Percentiles rank a stretch among this genome's conserved stretches.
These are phyloP conservation scores for Solanum paucissectum DNA, from an alignment of 257 asterid species.

Conservation along the genomic window DNA sequence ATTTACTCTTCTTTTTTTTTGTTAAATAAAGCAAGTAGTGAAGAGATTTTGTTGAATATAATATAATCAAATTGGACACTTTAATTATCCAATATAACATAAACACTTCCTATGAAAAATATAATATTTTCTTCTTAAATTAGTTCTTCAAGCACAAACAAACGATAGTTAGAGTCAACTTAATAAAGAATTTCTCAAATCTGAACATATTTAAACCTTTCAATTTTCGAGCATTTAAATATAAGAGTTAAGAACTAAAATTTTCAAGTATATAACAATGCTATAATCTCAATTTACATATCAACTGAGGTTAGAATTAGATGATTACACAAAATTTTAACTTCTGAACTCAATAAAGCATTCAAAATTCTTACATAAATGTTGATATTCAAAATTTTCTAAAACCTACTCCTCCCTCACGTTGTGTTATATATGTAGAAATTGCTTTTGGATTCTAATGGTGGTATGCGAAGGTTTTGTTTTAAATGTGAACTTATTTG, in stretches of 20 bases:
- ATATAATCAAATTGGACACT: background rate
- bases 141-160: too few species aligned
- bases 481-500: background rate
- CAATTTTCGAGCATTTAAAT: too few species aligned
- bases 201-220: too few species aligned
- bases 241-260: background rate
- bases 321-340: too few species aligned
- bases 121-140: too few species aligned
- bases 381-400: background rate
- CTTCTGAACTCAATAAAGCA: rapidly evolving
- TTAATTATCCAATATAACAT: background rate
- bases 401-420: background rate
- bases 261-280: background rate
- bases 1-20: background rate
- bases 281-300: rapidly evolving
- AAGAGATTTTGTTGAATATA: background rate
- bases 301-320: background rate
- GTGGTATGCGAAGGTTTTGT: background rate
- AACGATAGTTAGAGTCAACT: background rate
- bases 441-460: background rate
- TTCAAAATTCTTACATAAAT: background rate
- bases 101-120: background rate
- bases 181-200: too few species aligned
- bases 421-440: background rate
- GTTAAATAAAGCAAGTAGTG: background rate